These are phyloP conservation scores for Fusarium longipes DNA, from an alignment of 2,329 filamentous ascomycete species.

Conservation along the genomic window DNA sequence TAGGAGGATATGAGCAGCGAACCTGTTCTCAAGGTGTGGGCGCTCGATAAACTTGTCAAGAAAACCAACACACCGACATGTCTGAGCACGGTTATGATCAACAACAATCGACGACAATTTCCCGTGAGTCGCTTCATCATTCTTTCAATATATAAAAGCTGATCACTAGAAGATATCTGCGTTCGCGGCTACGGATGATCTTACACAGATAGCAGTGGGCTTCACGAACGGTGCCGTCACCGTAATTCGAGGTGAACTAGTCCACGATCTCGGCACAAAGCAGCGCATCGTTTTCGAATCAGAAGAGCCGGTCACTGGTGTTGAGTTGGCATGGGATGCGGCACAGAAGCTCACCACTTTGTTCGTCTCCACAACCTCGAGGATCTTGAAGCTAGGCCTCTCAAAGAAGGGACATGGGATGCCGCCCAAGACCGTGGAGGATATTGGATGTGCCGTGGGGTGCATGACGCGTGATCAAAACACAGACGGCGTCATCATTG, in stretches of 20 bases:
- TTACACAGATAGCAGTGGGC: conserved; percentile 92
- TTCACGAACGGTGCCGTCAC: conserved; percentile 97
- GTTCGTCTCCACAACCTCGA: conserved; percentile 90
- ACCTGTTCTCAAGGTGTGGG: conserved; percentile 96
- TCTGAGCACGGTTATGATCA: conserved; percentile 84
- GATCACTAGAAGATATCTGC: conserved; percentile 74
- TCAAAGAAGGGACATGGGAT: conserved; percentile 90
- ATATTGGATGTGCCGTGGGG: conserved; percentile 88
- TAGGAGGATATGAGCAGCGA: conserved; percentile 89
- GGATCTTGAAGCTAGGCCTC: conserved; percentile 87
- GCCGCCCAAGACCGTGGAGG: conserved; percentile 87
- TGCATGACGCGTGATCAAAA: conserved; percentile 90
- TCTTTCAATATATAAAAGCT: not conserved
- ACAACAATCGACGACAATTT: conserved; percentile 92
- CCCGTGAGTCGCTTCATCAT: conserved; percentile 67
- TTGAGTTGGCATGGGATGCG: conserved; percentile 75
- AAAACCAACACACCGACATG: conserved; percentile 92
- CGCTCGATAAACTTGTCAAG: conserved; percentile 91
- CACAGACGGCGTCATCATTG: conserved; percentile 89
- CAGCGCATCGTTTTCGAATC: conserved; percentile 97
- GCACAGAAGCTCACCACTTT: conserved; percentile 73
- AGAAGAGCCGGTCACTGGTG: conserved; percentile 93
- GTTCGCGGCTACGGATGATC: conserved; percentile 85
- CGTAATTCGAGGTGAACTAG: conserved; percentile 90
- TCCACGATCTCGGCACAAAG: conserved; percentile 93